A percentile compares a stretch with the other conserved stretches of the same genome.
phyloP scores from a whole-genome alignment of 2,329 filamentous ascomycete genomes.

The Penicillium glabrum region DNA sequence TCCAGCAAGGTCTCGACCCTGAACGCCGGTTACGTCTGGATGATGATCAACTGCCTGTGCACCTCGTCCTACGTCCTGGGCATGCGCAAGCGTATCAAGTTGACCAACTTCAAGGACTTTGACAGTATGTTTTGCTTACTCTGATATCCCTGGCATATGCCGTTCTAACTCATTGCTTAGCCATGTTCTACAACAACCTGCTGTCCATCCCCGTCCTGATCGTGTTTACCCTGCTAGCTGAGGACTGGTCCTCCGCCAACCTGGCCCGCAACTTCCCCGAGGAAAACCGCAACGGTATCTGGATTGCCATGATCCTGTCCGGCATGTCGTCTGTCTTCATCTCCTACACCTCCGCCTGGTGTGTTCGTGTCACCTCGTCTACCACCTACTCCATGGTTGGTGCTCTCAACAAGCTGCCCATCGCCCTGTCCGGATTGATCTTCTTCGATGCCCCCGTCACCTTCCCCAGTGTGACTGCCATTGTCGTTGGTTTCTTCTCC shows the following conservation, averaged over 20 bases:
- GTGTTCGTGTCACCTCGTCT: constrained; percentile 92
- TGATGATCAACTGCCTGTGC: constrained; percentile 95
- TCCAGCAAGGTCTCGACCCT: constrained; percentile 80
- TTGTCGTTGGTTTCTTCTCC: constrained; percentile 85
- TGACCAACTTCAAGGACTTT: constrained; percentile 99
- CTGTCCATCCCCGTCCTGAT: constrained; percentile 92
- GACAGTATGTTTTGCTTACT: constrained; percentile 70
- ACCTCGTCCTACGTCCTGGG: constrained; percentile 84
- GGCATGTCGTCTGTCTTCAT: constrained; percentile 94
- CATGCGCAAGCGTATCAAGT: constrained; percentile 98
- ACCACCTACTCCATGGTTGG: constrained; percentile 99
- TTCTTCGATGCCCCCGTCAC: constrained; percentile 97
- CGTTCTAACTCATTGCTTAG: constrained; percentile 47
- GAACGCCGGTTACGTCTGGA: constrained; percentile 96
- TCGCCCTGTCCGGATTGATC: constrained; percentile 85
- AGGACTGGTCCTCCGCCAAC: constrained; percentile 91
- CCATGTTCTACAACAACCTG: constrained; percentile 99
- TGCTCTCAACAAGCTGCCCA: constrained; percentile 94
- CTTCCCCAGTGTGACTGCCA: constrained; percentile 86
- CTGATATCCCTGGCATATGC: constrained; percentile 18
- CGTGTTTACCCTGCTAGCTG: constrained; percentile 74
- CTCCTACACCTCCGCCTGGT: constrained; percentile 99
- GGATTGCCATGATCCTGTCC: constrained; percentile 89
- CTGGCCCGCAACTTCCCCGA: constrained; percentile 82
- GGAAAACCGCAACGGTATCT: constrained; percentile 74